A percentile compares a stretch with the other conserved stretches of the same genome.
Evolutionary conservation across 495 filamentous ascomycete species (phyloP).

Genomic region (Rhizodiscina lignyota): DNA sequence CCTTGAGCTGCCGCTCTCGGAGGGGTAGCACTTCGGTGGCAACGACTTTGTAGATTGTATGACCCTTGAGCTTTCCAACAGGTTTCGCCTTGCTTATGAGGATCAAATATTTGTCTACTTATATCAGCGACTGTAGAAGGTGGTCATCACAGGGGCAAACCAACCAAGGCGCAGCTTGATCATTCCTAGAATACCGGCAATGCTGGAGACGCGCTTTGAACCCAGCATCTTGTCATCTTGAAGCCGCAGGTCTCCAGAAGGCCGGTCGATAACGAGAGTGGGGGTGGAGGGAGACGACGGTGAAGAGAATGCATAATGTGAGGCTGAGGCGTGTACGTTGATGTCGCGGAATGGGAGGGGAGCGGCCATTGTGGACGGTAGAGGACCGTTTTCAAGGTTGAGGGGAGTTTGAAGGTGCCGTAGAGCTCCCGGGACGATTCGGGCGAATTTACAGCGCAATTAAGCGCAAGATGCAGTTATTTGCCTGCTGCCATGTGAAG

Average conservation of each 20-base stretch:
- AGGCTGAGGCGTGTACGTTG: conserved; percentile 79
- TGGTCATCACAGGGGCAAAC: background rate
- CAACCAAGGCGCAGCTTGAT: conserved; percentile 79
- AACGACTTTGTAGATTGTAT: conserved; percentile 83
- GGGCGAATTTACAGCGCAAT: background rate
- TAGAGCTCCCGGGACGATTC: background rate
- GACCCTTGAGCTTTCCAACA: conserved; percentile 76
- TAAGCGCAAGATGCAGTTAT: background rate
- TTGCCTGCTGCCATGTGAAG: too few species aligned
- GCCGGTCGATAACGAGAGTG: conserved; percentile 74
- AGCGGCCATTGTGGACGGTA: conserved; percentile 31
- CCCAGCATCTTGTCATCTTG: conserved; percentile 58
- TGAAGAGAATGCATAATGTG: conserved; percentile 91
- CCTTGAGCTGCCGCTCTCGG: conserved; percentile 77
- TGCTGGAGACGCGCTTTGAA: conserved; percentile 75
- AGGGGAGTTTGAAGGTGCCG: background rate
- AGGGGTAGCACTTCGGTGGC: conserved; percentile 87
- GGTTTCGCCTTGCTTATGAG: conserved; percentile 88
- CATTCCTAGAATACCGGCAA: conserved; percentile 85
- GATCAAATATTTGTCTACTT: conserved; percentile 85
- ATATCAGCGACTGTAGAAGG: conserved; percentile 3
- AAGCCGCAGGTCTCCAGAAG: conserved; percentile 79
- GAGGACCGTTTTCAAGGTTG: background rate
- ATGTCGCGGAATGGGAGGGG: conserved; percentile 84
- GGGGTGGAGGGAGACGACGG: conserved; percentile 81